Percentiles rank a stretch among this genome's conserved stretches.
phyloP scores from a whole-genome alignment of 176 grass and related monocot species.

The Pontederia paniculata region DNA sequence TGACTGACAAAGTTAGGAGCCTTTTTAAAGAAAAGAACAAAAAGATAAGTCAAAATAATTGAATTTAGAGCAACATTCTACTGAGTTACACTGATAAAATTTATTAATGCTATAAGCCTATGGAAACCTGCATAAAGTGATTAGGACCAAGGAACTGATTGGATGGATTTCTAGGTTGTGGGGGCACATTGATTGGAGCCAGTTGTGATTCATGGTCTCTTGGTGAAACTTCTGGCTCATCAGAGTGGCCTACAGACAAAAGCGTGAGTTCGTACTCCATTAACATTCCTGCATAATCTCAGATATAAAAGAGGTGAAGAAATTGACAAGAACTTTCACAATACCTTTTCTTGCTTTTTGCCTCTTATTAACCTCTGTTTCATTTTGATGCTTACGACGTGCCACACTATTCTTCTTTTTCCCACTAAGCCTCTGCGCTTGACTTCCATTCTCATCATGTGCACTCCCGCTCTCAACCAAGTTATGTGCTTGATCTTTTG shows the following conservation, averaged over 20 bases:
- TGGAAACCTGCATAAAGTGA: conserved; percentile 53
- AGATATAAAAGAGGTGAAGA: conserved; percentile 1
- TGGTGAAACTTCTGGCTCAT: conserved; percentile 30
- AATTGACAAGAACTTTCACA: conserved; percentile 12
- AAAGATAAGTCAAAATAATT: conserved; percentile 13
- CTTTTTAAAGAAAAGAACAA: conserved; percentile 21
- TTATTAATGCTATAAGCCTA: too few species aligned
- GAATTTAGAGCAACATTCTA: background rate
- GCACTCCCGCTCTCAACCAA: conserved; percentile 34
- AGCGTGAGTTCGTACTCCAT: background rate
- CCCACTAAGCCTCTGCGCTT: conserved; percentile 31
- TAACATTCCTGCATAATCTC: conserved; percentile 2
- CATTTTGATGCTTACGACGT: conserved; percentile 31
- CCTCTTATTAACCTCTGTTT: conserved; percentile 39
- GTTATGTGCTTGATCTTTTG: conserved; percentile 32
- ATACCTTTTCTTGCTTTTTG: conserved; percentile 69
- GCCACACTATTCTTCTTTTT: conserved; percentile 37
- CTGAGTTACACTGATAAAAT: too few species aligned
- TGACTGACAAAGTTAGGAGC: conserved; percentile 58
- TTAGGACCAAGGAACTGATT: conserved; percentile 56
- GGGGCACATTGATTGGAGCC: conserved; percentile 29
- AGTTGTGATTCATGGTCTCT: conserved; percentile 42
- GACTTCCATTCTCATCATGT: conserved; percentile 27
- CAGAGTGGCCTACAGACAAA: conserved; percentile 20
- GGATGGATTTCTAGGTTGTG: conserved; percentile 29